Conservation (phyloP, 78 protist species). For the Cavenderia fasciculata region DNA sequence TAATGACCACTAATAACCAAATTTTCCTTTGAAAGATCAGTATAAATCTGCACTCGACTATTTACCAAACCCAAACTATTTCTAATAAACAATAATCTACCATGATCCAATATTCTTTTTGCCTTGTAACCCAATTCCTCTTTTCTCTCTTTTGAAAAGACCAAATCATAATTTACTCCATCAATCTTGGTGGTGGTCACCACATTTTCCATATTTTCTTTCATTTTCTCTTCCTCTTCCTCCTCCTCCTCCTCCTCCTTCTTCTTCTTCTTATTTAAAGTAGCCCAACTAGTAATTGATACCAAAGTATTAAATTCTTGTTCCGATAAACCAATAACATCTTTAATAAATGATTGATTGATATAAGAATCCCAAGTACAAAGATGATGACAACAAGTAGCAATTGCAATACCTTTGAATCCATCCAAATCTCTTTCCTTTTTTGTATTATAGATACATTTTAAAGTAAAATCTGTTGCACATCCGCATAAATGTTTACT, state of each 20-base stretch:
- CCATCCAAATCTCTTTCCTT: background rate
- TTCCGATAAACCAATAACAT: conserved; percentile 12
- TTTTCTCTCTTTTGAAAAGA: conserved; percentile 39
- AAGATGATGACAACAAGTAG: conserved; percentile 74
- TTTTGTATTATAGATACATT: background rate
- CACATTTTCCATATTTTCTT: conserved; percentile 12
- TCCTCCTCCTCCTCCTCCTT: background rate
- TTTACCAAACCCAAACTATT: conserved; percentile 1
- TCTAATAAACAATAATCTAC: conserved; percentile 30
- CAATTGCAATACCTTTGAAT: conserved; percentile 59
- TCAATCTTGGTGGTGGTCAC: background rate
- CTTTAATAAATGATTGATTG: conserved; percentile 34
- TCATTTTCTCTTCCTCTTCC: background rate
- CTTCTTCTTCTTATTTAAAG: conserved; percentile 14
- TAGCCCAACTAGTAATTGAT: conserved; percentile 72
- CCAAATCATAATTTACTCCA: conserved; percentile 16
- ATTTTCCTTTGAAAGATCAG: conserved; percentile 47
- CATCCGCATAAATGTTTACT: conserved; percentile 72
- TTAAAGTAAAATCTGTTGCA: conserved; percentile 66
- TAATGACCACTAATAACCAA: conserved; percentile 9
- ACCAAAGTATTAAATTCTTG: conserved; percentile 43
- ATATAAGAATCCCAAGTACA: conserved; percentile 45
- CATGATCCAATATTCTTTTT: conserved; percentile 61
- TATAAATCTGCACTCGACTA: conserved; percentile 13
- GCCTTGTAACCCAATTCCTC: conserved; percentile 65